A percentile compares a stretch with the other conserved stretches of the same genome.
Conservation (phyloP, 805 yeast species). For the Wickerhamiella shivajii region DNA sequence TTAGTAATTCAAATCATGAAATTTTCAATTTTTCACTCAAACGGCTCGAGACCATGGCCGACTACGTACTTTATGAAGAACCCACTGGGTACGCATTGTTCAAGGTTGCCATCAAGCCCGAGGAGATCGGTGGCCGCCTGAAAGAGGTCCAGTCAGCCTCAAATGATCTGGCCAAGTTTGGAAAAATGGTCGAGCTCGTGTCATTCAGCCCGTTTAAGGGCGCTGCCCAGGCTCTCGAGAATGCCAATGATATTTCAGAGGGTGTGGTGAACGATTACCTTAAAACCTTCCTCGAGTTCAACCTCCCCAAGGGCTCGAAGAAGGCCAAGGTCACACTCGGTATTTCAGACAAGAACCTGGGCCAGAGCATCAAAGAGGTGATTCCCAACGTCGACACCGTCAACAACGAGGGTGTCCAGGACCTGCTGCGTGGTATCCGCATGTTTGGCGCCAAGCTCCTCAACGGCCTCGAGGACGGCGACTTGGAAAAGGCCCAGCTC, state of each 20-base stretch:
- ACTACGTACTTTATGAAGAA: slow-evolving; percentile 90
- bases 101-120: slow-evolving; percentile 87
- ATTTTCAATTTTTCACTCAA: background rate
- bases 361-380: slow-evolving; percentile 87
- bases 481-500: slow-evolving; percentile 92
- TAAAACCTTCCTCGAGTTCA: slow-evolving; percentile 76
- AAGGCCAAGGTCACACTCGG: slow-evolving; percentile 64
- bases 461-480: slow-evolving; percentile 87
- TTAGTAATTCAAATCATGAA: slow-evolving; percentile 1
- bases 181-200: slow-evolving; percentile 83
- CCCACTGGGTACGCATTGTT: slow-evolving; percentile 97
- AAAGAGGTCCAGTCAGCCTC: slow-evolving; percentile 89
- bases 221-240: slow-evolving; percentile 97
- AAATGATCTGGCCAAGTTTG: slow-evolving; percentile 70
- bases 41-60: slow-evolving; percentile 62
- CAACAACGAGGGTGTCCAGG: slow-evolving; percentile 86
- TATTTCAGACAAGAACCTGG: slow-evolving; percentile 86
- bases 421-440: slow-evolving; percentile 88
- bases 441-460: slow-evolving; percentile 75
- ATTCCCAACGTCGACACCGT: slow-evolving; percentile 84
- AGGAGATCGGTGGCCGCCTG: slow-evolving; percentile 79
- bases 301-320: slow-evolving; percentile 66
- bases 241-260: slow-evolving; percentile 94
- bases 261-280: slow-evolving; percentile 90
- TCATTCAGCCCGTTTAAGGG: slow-evolving; percentile 98